phyloP scores from a whole-genome alignment of 257 asterid species.

The Solanum peruvianum region DNA sequence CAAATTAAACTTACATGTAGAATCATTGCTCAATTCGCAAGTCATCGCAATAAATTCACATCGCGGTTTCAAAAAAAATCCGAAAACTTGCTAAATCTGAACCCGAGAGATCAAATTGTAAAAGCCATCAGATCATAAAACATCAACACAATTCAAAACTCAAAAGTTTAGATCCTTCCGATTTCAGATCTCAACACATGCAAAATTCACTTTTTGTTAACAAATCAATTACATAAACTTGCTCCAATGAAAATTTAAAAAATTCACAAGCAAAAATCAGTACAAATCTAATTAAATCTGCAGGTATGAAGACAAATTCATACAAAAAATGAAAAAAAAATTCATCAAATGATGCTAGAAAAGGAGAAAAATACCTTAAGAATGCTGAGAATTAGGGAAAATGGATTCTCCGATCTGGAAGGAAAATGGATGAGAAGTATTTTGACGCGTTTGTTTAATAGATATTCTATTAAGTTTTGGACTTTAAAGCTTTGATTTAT shows the following conservation, averaged over 20 bases:
- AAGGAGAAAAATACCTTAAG: neutral
- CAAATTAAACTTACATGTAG: neutral
- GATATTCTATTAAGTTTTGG: neutral
- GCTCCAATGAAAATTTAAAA: neutral
- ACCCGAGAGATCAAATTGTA: neutral
- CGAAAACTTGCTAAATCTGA: neutral
- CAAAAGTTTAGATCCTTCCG: neutral
- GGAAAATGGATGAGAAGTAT: neutral
- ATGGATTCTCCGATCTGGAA: neutral
- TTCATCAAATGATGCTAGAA: neutral
- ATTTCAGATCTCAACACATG: neutral
- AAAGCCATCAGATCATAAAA: neutral
- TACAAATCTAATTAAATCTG: neutral
- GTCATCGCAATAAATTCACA: neutral
- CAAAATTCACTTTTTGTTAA: neutral
- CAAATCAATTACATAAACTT: neutral
- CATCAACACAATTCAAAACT: neutral
- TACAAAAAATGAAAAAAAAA: neutral
- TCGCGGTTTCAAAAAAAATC: neutral
- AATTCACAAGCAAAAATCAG: neutral
- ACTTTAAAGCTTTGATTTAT: neutral
- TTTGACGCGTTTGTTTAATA: neutral
- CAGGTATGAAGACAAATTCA: neutral
- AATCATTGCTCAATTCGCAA: neutral
- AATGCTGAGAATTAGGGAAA: neutral